A percentile compares a stretch with the other conserved stretches of the same genome.
These are phyloP conservation scores for Amanita thiersii DNA, from an alignment of 768 basidiomycete genomes.

Conservation along the genomic window DNA sequence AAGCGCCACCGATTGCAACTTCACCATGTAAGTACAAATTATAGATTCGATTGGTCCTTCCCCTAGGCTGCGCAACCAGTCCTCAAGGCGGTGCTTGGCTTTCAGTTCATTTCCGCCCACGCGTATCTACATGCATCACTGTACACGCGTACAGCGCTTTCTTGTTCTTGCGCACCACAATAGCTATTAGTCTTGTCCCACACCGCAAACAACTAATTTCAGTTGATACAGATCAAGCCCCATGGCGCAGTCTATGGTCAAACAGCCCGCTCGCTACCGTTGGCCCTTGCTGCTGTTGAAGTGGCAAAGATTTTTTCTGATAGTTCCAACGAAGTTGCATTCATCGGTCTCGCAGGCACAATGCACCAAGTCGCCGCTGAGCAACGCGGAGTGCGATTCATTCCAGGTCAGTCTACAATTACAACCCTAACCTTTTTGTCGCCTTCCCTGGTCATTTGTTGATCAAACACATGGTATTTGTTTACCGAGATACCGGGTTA, in stretches of 20 bases:
- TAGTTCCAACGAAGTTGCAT: conserved; percentile 31
- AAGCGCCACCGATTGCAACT: conserved; percentile 40
- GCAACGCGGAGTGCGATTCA: conserved; percentile 49
- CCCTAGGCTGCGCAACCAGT: too few relatives aligned
- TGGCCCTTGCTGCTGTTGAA: conserved; percentile 46
- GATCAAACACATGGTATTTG: too few relatives aligned
- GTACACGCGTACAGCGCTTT: too few relatives aligned
- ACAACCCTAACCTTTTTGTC: background rate
- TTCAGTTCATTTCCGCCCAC: too few relatives aligned
- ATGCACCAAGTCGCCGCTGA: conserved; percentile 50
- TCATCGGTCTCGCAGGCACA: conserved; percentile 59
- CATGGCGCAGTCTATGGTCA: conserved; percentile 59
- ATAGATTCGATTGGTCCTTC: too few relatives aligned
- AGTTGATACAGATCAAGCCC: conserved; percentile 38
- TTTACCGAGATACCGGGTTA: too few relatives aligned
- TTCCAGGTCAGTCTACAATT: conserved; percentile 36
- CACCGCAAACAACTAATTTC: background rate
- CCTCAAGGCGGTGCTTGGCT: too few relatives aligned
- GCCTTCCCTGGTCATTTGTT: too few relatives aligned
- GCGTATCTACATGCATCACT: too few relatives aligned
- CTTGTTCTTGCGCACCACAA: too few relatives aligned
- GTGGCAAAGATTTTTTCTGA: conserved; percentile 44
- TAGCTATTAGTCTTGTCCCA: too few relatives aligned
- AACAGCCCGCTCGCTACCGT: conserved; percentile 42
- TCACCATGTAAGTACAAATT: conserved; percentile 56